Evolutionary conservation across 2,329 filamentous ascomycete genomes (phyloP).

Genomic region (Phoma herbarum): DNA sequence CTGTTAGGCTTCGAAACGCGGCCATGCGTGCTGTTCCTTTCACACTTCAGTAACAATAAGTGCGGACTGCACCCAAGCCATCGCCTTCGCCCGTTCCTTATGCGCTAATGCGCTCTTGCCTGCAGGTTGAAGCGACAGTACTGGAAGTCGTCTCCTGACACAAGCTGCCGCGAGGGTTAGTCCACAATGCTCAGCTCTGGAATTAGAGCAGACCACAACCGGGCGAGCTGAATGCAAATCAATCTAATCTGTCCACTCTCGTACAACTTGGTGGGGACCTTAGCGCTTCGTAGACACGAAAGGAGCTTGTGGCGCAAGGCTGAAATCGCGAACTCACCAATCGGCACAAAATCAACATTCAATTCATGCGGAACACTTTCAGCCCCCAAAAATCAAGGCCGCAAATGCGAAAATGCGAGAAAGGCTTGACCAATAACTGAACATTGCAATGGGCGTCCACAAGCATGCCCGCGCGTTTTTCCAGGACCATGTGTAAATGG

Average conservation of each 20-base stretch:
- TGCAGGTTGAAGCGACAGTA: slow-evolving; percentile 4
- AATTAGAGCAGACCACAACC: neutral
- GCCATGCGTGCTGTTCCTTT: slow-evolving; percentile 10
- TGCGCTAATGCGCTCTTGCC: slow-evolving; percentile 2
- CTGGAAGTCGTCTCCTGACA: slow-evolving; percentile 14
- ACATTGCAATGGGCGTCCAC: neutral
- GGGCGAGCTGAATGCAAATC: slow-evolving; percentile 12
- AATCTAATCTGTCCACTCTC: slow-evolving; percentile 7
- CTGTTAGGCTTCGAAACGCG: slow-evolving; percentile 25
- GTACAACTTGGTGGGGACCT: slow-evolving; percentile 2
- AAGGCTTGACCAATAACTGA: neutral
- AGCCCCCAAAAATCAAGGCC: neutral
- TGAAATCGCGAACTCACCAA: slow-evolving; percentile 31
- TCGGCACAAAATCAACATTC: neutral
- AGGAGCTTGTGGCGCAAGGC: slow-evolving; percentile 32
- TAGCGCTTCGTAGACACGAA: slow-evolving; percentile 20
- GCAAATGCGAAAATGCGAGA: slow-evolving; percentile 12
- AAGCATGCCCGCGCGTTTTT: neutral
- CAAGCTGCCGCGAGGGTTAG: neutral
- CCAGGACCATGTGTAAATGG: neutral
- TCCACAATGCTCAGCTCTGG: slow-evolving; percentile 14
- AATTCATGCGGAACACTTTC: neutral
- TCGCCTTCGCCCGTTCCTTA: neutral
- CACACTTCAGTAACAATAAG: neutral
- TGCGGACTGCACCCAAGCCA: too few species aligned